phyloP scores from a whole-genome alignment of 306 rosid genomes.

The Pyrus communis region DNA sequence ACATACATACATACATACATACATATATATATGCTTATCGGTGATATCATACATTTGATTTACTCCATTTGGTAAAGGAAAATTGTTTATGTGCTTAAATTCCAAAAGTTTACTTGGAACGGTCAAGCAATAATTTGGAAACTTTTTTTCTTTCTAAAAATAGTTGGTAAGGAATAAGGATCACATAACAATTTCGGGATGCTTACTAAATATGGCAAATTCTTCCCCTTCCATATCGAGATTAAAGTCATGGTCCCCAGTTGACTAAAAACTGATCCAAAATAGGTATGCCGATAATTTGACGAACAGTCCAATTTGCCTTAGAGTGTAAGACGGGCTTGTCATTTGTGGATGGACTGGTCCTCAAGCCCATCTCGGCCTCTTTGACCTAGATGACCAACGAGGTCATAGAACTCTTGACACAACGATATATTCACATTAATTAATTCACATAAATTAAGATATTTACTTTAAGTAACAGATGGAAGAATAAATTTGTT shows the following conservation, averaged over 20 bases:
- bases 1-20: neutral
- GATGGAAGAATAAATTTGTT: too few species aligned
- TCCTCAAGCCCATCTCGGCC: neutral
- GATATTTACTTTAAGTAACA: too few species aligned
- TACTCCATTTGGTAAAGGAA: neutral
- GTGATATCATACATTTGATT: neutral
- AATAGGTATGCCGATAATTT: too few species aligned
- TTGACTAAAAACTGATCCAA: neutral
- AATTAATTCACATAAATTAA: too few species aligned
- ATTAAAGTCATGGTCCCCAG: neutral
- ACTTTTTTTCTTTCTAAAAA: neutral
- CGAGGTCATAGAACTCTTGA: too few species aligned
- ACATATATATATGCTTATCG: too few species aligned
- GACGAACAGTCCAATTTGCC: neutral
- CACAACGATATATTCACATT: too few species aligned
- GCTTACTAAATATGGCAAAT: neutral
- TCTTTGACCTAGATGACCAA: neutral
- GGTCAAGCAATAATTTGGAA: neutral
- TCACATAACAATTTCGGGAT: neutral
- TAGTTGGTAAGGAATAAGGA: neutral
- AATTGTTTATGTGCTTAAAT: neutral
- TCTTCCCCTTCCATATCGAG: neutral
- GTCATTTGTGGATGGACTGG: neutral
- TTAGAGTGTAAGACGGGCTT: neutral
- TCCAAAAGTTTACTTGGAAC: neutral